Conservation (phyloP, 1,284 basidiomycete genomes). For the Ceratobasidium sp. region DNA sequence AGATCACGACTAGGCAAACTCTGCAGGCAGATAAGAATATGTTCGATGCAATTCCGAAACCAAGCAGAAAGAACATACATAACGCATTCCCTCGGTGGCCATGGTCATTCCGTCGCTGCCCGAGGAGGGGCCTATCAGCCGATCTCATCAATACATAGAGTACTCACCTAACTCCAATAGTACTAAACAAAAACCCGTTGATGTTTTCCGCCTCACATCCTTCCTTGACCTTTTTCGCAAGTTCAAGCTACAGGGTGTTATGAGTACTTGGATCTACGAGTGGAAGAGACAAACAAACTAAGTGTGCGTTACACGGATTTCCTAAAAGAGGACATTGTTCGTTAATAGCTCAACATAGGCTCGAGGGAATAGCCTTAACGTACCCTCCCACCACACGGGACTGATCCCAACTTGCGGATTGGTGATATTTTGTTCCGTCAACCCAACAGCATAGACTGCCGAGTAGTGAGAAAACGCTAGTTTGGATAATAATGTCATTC, state of each 20-base stretch:
- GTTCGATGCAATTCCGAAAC: background rate
- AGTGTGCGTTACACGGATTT: conserved; percentile 85
- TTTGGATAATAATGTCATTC: background rate
- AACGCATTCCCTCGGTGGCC: conserved; percentile 77
- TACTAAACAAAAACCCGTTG: conserved; percentile 82
- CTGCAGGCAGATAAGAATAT: conserved; percentile 58
- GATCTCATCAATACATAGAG: background rate
- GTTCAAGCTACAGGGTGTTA: conserved; percentile 68
- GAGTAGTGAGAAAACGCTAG: background rate
- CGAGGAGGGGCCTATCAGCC: background rate
- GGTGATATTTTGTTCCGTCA: conserved; percentile 82
- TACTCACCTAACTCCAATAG: conserved; percentile 79
- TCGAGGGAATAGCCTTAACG: conserved; percentile 50
- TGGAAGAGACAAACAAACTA: conserved; percentile 62
- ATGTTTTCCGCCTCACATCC: conserved; percentile 81
- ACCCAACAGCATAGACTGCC: conserved; percentile 79
- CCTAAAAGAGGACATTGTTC: conserved; percentile 59
- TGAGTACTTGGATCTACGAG: background rate
- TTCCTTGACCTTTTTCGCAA: conserved; percentile 79
- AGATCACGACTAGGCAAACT: conserved; percentile 90
- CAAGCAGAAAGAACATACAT: background rate
- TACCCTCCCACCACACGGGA: conserved; percentile 89
- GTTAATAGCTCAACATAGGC: background rate
- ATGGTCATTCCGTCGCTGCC: conserved; percentile 83
- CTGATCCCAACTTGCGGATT: conserved; percentile 89